Base-by-base conservation (phyloP, 495 filamentous ascomycete species). In the Evernia prunastri region DNA sequence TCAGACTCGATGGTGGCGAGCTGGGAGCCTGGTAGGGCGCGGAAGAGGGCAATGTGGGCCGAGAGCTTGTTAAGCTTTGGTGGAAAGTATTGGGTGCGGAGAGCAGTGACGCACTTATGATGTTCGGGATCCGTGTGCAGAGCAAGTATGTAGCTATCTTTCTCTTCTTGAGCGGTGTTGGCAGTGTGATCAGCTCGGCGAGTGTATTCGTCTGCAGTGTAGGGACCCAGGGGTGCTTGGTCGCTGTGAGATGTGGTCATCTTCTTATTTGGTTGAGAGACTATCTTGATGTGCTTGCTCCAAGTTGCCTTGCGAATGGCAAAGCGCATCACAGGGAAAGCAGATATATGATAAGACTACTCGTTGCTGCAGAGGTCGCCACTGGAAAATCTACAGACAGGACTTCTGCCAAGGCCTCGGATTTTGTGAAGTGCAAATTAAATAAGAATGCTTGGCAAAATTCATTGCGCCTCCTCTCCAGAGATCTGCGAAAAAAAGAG, bases 1-100 rank as follows among this genome's bases (percentile, higher is more conserved):
- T 56, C 29, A 10, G 66, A 42, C 27, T 67, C 35, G 40, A 73
- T 68, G 18, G 43, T 29, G 5, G 65, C 45, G 29, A 73, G 66
- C 42, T 68, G 67, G 40, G 68, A 70, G 43, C 56, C 64, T 13
- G 72, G 72, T 0, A 75, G 58, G 27, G 72, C 72, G 56, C 68
- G 72, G 54, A 75, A 75, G 37, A 75, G 68, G 37, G 72, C 68
- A 18, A 75, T 64, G 58, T 72, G 72, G 12, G 72, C 72, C 18
- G 64, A 62, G 20, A 72, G 49, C 49, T 73, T 72, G 64, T 73
- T 73, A n/a, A 73, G 31, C 12, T 67, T 54, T 27, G 49, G n/a
- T 2, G 72, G 72, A 36, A 73, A 73, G 60, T 75, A 68, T 36
- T 63, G 39, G 20, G 61, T 67, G 23, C 72, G 62, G 20, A 72